Percentiles rank a stretch among this genome's conserved stretches.
Evolutionary conservation across 352 stramenopile species (phyloP).

Genomic region (Globisporangium orthogonon): DNA sequence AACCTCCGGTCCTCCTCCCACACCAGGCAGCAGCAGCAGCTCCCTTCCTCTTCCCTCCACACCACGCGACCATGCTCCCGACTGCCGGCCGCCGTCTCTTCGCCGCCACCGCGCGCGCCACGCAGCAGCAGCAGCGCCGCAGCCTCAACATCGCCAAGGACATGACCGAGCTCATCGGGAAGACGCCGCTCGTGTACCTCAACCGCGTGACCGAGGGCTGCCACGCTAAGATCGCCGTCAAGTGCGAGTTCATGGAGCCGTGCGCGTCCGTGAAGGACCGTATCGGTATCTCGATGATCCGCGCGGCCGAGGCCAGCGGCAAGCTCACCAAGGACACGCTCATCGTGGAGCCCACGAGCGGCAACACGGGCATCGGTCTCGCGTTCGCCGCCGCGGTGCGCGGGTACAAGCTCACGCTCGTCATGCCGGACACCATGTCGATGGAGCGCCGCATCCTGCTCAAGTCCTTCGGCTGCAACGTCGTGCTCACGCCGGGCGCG

Average conservation of each 20-base stretch:
- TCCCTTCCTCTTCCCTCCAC: background rate
- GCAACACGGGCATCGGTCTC: conserved; percentile 93
- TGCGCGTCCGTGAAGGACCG: conserved; percentile 84
- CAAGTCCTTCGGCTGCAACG: conserved; percentile 89
- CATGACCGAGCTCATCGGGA: conserved; percentile 93
- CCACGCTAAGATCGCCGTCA: conserved; percentile 83
- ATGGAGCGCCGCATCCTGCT: conserved; percentile 95
- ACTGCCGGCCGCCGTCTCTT: conserved; percentile 21
- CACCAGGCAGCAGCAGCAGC: background rate
- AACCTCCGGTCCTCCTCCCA: conserved; percentile 3
- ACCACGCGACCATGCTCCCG: conserved; percentile 11
- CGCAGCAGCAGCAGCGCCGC: conserved; percentile 20
- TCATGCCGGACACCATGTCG: conserved; percentile 95
- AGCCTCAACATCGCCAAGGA: conserved; percentile 88
- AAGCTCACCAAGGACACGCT: conserved; percentile 66
- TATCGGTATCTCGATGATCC: conserved; percentile 85
- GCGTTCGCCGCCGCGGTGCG: conserved; percentile 88
- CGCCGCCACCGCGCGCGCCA: conserved; percentile 15
- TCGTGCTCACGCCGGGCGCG: conserved; percentile 89
- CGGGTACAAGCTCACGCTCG: conserved; percentile 91
- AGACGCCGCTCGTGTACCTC: conserved; percentile 92
- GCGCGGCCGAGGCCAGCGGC: conserved; percentile 60
- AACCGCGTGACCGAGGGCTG: conserved; percentile 75
- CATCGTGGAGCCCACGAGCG: conserved; percentile 93
- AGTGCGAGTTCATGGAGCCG: conserved; percentile 89